Evolutionary conservation across 805 yeast species (phyloP), one percentile per base, ranked within the genome.

Genomic region (Spathaspora boniae): DNA sequence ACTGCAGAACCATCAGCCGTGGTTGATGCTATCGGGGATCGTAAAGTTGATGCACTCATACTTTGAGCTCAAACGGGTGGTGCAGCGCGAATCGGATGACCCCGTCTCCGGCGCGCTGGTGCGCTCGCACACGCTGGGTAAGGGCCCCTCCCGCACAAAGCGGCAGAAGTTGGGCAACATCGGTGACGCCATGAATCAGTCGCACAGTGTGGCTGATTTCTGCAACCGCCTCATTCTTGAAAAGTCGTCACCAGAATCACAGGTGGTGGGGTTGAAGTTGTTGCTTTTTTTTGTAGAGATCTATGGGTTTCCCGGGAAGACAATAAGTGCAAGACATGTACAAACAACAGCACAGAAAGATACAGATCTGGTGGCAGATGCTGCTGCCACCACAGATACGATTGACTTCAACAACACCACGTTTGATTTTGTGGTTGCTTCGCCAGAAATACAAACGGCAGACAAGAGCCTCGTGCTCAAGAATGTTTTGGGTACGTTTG

Each of bases 11-110:
- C 30, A 37, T 28, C 44, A 40, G 6, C 51, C 64, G 0, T 77
- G 82, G 82, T 48, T 76, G 9, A 42, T 63, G 4, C 34, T 58
- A 1, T 35, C 49, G 6, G 76, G 74, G 0, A 19, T 68, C 6
- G 37, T 57, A 1, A 56, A 47, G 26, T 42, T 74, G 2, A 20
- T 71, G 0, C 26, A 36, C 1, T 32, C 56, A 2, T 72, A 56
- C 37, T 71, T 54, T 40, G 31, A 34, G 4, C 36, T 64, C 21
- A 56, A 56, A 34, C 11, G 17, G 17, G 7, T 21, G 8, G 9
- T 32, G 16, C 16, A 27, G 22, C n/a, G 14, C 17, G 9, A 28
- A n/a, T 29, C 31, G 26, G n/a, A 17, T 26, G 34, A 19, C 16
- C 37, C 37, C 16, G 16, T 28, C 7, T 24, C 23, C 12, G 24